These are phyloP conservation scores for Diaporthe citriasiana DNA, from an alignment of 2,329 filamentous ascomycete species.

Conservation along the genomic window DNA sequence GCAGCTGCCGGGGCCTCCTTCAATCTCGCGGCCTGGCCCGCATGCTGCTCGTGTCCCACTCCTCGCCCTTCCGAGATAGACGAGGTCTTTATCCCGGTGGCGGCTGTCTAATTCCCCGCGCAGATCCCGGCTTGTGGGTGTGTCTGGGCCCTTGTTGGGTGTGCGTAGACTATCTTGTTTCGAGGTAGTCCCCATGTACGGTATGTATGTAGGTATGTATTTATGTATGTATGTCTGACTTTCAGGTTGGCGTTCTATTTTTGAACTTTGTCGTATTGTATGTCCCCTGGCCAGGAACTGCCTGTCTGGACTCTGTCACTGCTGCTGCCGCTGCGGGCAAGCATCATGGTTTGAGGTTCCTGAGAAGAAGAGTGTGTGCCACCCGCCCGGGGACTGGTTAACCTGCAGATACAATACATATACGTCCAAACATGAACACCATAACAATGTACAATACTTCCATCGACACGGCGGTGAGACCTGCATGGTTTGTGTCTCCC, in stretches of 20 bases:
- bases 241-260: conserved; percentile 22
- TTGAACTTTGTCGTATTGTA: conserved; percentile 19
- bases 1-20: conserved; percentile 29
- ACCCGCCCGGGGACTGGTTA: neutral
- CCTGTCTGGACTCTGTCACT: conserved; percentile 7
- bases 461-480: conserved; percentile 17
- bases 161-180: neutral
- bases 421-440: neutral
- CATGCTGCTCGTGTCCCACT: conserved; percentile 6
- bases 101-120: conserved; percentile 28
- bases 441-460: neutral
- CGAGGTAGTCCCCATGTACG: neutral
- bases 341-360: conserved; percentile 16
- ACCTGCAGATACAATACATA: conserved; percentile 17
- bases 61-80: conserved; percentile 11
- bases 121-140: conserved; percentile 10
- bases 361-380: neutral
- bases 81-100: conserved; percentile 17
- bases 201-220: conserved; percentile 15
- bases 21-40: conserved; percentile 34
- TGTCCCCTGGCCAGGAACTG: neutral
- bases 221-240: conserved; percentile 28
- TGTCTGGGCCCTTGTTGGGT: neutral
- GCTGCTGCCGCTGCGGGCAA: neutral
- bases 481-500: conserved; percentile 12